phyloP scores from a whole-genome alignment of 1,284 basidiomycete species.

The Tranzscheliella williamsii region DNA sequence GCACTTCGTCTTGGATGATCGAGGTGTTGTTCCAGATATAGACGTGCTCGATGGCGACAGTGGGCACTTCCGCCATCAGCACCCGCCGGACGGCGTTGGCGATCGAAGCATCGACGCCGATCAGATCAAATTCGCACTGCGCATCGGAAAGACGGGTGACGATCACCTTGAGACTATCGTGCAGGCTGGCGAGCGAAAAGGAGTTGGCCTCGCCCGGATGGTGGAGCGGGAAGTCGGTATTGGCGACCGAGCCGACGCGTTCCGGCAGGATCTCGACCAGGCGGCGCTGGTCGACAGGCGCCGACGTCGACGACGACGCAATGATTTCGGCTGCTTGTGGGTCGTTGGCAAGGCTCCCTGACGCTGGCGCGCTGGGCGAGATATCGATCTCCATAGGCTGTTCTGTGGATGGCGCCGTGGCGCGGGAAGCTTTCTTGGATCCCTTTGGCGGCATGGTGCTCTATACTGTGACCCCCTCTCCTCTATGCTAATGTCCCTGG shows the following conservation, averaged over 20 bases:
- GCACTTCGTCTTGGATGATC: constrained; percentile 91
- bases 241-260: constrained; percentile 51
- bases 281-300: constrained; percentile 36
- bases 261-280: constrained; percentile 56
- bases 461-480: too few relatives aligned
- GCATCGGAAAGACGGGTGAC: constrained; percentile 50
- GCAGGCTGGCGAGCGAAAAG: constrained; percentile 37
- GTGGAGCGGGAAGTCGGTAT: constrained; percentile 51
- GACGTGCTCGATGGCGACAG: constrained; percentile 87
- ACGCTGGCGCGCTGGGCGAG: constrained; percentile 18
- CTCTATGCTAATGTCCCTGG: too few relatives aligned
- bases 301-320: constrained; percentile 19
- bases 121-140: constrained; percentile 84
- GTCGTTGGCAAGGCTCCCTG: constrained; percentile 24
- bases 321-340: constrained; percentile 27
- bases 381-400: constrained; percentile 32
- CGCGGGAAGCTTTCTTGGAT: constrained; percentile 16
- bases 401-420: constrained; percentile 4
- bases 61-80: constrained; percentile 83
- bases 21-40: constrained; percentile 96
- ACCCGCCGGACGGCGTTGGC: constrained; percentile 92
- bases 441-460: constrained; percentile 29
- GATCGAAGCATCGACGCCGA: constrained; percentile 93
- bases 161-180: constrained; percentile 34
- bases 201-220: constrained; percentile 37